phyloP scores from a whole-genome alignment of 805 yeast species.

The Lachancea meyersii region DNA sequence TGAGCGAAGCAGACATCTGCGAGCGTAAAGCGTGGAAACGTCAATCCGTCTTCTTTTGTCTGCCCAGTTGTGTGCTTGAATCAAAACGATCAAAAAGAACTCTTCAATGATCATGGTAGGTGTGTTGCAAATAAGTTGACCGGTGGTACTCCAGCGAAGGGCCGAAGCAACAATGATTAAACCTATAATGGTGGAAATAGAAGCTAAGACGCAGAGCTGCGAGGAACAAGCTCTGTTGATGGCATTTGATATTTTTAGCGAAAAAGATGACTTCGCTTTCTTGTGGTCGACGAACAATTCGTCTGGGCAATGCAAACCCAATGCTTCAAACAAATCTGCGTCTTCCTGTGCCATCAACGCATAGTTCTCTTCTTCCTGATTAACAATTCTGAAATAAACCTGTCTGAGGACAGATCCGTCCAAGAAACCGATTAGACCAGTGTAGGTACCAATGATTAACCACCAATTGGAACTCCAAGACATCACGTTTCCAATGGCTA shows the following conservation, averaged over 20 bases:
- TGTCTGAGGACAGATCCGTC: constrained; percentile 41
- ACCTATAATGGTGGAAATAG: constrained; percentile 28
- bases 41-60: constrained; percentile 26
- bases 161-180: constrained; percentile 32
- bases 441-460: constrained; percentile 42
- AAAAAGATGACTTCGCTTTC: constrained; percentile 7
- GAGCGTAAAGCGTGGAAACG: constrained; percentile 13
- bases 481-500: constrained; percentile 35
- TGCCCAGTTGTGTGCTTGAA: constrained; percentile 37
- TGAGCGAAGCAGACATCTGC: constrained; percentile 1
- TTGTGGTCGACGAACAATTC: constrained; percentile 11
- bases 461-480: constrained; percentile 39
- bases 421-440: constrained; percentile 39
- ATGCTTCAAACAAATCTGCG: constrained; percentile 24
- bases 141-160: constrained; percentile 36
- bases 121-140: constrained; percentile 37
- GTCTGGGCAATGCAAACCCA: constrained; percentile 25
- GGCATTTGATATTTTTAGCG: constrained; percentile 19
- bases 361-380: constrained; percentile 26
- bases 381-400: constrained; percentile 30
- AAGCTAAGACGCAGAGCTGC: constrained; percentile 29
- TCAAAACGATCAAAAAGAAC: constrained; percentile 35
- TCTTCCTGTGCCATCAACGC: constrained; percentile 31
- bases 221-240: constrained; percentile 32
- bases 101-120: constrained; percentile 43